A percentile compares a stretch with the other conserved stretches of the same genome.
Evolutionary conservation across 2,329 filamentous ascomycete genomes (phyloP).

Genomic region (Cladosporium velox): DNA sequence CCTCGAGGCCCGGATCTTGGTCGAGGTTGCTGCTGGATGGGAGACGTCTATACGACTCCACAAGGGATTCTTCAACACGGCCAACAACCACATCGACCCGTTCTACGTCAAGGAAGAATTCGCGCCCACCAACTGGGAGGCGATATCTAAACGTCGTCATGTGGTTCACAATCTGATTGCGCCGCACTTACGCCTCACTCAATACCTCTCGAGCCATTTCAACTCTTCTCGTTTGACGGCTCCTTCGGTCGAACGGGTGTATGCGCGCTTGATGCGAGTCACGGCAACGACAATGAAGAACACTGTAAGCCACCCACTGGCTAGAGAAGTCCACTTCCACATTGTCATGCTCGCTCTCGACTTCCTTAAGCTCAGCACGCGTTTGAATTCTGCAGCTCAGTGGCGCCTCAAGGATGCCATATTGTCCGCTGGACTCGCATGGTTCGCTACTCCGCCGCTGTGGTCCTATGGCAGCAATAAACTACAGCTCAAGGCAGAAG

Average conservation of each 20-base stretch:
- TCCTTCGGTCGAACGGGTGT: slow-evolving; percentile 76
- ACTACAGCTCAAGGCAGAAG: slow-evolving; percentile 90
- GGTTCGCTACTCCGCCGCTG: slow-evolving; percentile 79
- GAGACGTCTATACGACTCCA: slow-evolving; percentile 77
- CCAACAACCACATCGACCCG: slow-evolving; percentile 75
- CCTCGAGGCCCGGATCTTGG: slow-evolving; percentile 81
- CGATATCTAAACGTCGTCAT: slow-evolving; percentile 74
- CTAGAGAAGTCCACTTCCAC: slow-evolving; percentile 88
- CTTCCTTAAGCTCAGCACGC: slow-evolving; percentile 71
- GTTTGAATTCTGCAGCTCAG: slow-evolving; percentile 63
- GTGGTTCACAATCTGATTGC: slow-evolving; percentile 78
- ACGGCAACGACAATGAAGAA: slow-evolving; percentile 75
- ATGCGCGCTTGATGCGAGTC: slow-evolving; percentile 75
- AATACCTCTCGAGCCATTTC: slow-evolving; percentile 93
- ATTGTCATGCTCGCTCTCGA: slow-evolving; percentile 79
- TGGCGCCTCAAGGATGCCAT: slow-evolving; percentile 89
- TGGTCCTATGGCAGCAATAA: slow-evolving; percentile 97
- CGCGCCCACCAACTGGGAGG: slow-evolving; percentile 80
- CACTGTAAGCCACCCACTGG: slow-evolving; percentile 77
- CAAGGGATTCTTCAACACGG: slow-evolving; percentile 77
- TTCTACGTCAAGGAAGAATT: slow-evolving; percentile 93
- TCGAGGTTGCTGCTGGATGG: slow-evolving; percentile 88
- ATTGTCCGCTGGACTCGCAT: slow-evolving; percentile 79
- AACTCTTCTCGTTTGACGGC: slow-evolving; percentile 87
- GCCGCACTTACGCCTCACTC: slow-evolving; percentile 80